Evolutionary conservation across 495 filamentous ascomycete species (phyloP), one percentile per base, ranked within the genome.

Genomic region (Aspergillus saccharolyticus): DNA sequence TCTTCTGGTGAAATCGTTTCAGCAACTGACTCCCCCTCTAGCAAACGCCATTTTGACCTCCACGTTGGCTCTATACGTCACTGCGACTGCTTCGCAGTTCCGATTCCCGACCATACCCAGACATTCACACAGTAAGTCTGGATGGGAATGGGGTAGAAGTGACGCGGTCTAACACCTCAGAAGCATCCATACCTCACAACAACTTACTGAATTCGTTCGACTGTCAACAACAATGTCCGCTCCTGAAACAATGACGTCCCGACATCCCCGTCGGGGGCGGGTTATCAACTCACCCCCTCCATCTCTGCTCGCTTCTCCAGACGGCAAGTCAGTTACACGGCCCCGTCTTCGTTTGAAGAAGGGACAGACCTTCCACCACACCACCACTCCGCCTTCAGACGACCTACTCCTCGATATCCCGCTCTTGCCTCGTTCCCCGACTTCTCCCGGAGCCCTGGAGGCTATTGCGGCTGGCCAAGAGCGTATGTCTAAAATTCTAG

Each of bases 341-440:
- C 58, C 66, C 51, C 67, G 66, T 47, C 66, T 71, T 56, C 64
- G 64, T 10, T 58, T 83, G 56, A 71, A 64, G 58, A 82, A 80
- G 66, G 76, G 77, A 61, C 73, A 80, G 49, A 83, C 80, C 20
- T 83, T 82, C 52, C 71, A 80, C 57, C 69, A 77, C 6, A 71
- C 78, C 15, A 75, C 33, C 33, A 9, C 68, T 5, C 69, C 71
- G 19, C 68, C 78, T 30, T 71, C 72, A 7, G 66, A 70, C 7
- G 74, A 75, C 42, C 61, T 78, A 12, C 25, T 80, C 42, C 25
- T 80, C 42, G 68, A 66, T 54, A 64, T 82, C 45, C 76, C 73
- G 14, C 72, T 71, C 30, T 65, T 82, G 53, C 79, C 79, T 56
- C 74, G 72, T 53, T 76, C 78, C 43, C 73, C 76, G 6, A 82